Percentiles rank a stretch among this genome's conserved stretches.
Conservation (phyloP, 2,329 filamentous ascomycete genomes). For the Colletotrichum higginsianum region DNA sequence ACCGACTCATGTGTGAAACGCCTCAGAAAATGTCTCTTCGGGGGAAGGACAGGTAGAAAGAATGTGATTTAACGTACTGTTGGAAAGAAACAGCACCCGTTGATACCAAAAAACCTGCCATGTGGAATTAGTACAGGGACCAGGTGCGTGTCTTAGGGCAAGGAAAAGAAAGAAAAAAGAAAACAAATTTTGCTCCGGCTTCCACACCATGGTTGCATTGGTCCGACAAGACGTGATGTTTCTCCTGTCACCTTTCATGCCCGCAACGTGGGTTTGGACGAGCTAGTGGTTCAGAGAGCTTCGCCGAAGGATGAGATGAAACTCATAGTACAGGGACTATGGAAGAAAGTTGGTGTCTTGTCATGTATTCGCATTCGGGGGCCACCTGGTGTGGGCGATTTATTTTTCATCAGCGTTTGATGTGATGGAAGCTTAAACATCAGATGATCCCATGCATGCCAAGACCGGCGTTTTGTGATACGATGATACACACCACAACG, state of each 20-base stretch:
- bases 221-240: constrained; percentile 31
- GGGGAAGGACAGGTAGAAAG: background rate
- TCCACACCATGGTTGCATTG: constrained; percentile 29
- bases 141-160: background rate
- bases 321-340: constrained; percentile 20
- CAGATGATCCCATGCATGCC: constrained; percentile 34
- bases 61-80: constrained; percentile 17
- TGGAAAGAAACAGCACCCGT: constrained; percentile 26
- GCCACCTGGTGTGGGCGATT: constrained; percentile 1
- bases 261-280: constrained; percentile 31
- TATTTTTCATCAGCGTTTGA: constrained; percentile 40
- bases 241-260: constrained; percentile 33
- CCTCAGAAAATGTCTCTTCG: constrained; percentile 6
- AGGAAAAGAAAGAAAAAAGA: background rate
- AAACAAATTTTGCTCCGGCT: constrained; percentile 25
- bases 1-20: constrained; percentile 39
- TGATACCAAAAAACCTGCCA: constrained; percentile 30
- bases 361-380: constrained; percentile 17
- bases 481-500: constrained; percentile 1
- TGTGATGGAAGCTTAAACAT: constrained; percentile 41
- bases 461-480: constrained; percentile 27
- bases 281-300: constrained; percentile 37
- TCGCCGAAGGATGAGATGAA: constrained; percentile 39
- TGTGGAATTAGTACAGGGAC: constrained; percentile 17
- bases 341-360: background rate